phyloP scores from a whole-genome alignment of 1,284 basidiomycete genomes.

The Ganoderma lingzhi region DNA sequence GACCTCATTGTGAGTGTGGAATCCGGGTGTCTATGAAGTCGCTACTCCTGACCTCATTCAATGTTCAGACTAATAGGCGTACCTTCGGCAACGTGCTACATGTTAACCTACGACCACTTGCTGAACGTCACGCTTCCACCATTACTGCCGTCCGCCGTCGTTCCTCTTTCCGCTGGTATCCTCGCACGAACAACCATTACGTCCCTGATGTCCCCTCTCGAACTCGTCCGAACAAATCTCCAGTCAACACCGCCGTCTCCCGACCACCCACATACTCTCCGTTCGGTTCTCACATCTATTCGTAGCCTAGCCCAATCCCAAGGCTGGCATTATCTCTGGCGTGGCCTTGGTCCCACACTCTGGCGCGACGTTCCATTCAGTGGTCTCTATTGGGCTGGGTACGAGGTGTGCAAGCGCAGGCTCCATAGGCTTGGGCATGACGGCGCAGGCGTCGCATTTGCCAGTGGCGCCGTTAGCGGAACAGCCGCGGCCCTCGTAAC shows the following conservation, averaged over 20 bases:
- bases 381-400: slow-evolving; percentile 90
- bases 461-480: slow-evolving; percentile 85
- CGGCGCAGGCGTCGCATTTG: slow-evolving; percentile 81
- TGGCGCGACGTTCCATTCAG: slow-evolving; percentile 99
- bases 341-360: slow-evolving; percentile 90
- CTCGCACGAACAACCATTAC: slow-evolving; percentile 85
- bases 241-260: slow-evolving; percentile 85
- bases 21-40: background rate
- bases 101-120: slow-evolving; percentile 95
- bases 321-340: slow-evolving; percentile 84
- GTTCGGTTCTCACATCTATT: slow-evolving; percentile 71
- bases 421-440: slow-evolving; percentile 60
- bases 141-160: slow-evolving; percentile 62
- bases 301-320: slow-evolving; percentile 65
- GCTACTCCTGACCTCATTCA: slow-evolving; percentile 9
- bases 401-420: slow-evolving; percentile 69
- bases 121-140: slow-evolving; percentile 69
- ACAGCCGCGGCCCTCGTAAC: slow-evolving; percentile 89
- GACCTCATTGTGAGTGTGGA: slow-evolving; percentile 77
- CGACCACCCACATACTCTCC: slow-evolving; percentile 75
- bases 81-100: slow-evolving; percentile 93
- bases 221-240: slow-evolving; percentile 93
- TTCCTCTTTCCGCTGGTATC: slow-evolving; percentile 87
- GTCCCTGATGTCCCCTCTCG: slow-evolving; percentile 87
- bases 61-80: slow-evolving; percentile 85